Evolutionary conservation across 306 rosid genomes (phyloP).

Genomic region (Cucumis cinereus): DNA sequence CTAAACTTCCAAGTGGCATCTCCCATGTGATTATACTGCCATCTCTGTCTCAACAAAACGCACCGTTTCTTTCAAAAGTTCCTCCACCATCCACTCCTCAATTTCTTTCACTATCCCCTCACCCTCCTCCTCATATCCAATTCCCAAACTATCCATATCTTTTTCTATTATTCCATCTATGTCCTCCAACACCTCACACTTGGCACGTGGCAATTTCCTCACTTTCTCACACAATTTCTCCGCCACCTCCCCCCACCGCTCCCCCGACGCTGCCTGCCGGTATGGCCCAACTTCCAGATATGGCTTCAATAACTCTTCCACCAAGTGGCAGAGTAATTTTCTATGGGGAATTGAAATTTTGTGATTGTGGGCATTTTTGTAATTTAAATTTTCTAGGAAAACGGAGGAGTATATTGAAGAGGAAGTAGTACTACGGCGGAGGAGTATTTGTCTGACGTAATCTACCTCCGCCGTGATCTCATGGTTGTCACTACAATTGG

Average conservation of each 20-base stretch:
- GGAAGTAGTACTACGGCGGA: conserved; percentile 23
- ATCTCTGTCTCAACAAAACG: neutral
- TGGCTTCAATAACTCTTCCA: conserved; percentile 41
- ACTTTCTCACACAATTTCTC: conserved; percentile 42
- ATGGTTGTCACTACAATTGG: neutral
- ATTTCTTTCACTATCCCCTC: conserved; percentile 42
- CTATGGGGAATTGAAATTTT: neutral
- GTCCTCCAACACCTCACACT: conserved; percentile 65
- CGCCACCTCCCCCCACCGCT: conserved; percentile 18
- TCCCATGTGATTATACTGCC: conserved; percentile 44
- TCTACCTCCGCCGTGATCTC: conserved; percentile 20
- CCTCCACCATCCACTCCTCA: conserved; percentile 51
- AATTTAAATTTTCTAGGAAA: conserved; percentile 24
- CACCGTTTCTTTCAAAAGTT: conserved; percentile 54
- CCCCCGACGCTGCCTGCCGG: neutral
- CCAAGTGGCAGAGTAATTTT: conserved; percentile 41
- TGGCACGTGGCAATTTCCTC: conserved; percentile 28
- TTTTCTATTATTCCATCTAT: conserved; percentile 51
- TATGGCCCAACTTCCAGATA: neutral
- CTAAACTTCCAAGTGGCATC: conserved; percentile 22
- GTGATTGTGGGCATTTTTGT: neutral
- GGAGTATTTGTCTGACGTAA: conserved; percentile 36
- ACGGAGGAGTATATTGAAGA: conserved; percentile 23
- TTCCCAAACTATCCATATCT: conserved; percentile 24
- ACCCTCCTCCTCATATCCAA: conserved; percentile 43